These are phyloP conservation scores for Neocatenulostroma microsporum DNA, from an alignment of 2,329 filamentous ascomycete species.

Conservation along the genomic window DNA sequence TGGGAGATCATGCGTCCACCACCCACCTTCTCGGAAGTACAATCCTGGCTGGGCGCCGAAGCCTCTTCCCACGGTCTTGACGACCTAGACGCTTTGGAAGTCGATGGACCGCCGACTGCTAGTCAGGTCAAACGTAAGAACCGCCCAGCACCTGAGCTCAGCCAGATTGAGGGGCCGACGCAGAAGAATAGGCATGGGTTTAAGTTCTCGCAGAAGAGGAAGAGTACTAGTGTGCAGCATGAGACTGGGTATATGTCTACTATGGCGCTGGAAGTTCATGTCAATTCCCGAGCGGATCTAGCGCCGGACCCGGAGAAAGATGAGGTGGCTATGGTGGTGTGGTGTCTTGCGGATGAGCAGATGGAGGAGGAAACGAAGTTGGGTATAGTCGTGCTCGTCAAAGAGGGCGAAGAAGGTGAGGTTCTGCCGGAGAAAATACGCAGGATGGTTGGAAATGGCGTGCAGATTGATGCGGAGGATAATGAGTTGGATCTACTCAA, in stretches of 20 bases:
- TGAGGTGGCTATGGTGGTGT: slow-evolving; percentile 81
- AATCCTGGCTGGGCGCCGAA: slow-evolving; percentile 54
- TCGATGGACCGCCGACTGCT: slow-evolving; percentile 23
- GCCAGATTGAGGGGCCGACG: slow-evolving; percentile 83
- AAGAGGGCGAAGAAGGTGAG: slow-evolving; percentile 44
- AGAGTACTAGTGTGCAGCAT: slow-evolving; percentile 68
- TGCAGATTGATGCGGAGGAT: slow-evolving; percentile 64
- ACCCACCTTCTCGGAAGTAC: slow-evolving; percentile 62
- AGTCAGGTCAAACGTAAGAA: slow-evolving; percentile 30
- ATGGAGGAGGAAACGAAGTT: slow-evolving; percentile 59
- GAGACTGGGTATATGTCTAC: slow-evolving; percentile 92
- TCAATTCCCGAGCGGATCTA: slow-evolving; percentile 73
- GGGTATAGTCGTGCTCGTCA: slow-evolving; percentile 61
- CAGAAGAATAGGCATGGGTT: slow-evolving; percentile 74
- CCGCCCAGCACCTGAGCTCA: slow-evolving; percentile 42
- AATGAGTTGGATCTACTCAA: slow-evolving; percentile 80
- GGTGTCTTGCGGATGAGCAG: slow-evolving; percentile 59
- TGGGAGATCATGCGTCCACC: slow-evolving; percentile 73
- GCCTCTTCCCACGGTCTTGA: slow-evolving; percentile 10
- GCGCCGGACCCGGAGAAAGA: slow-evolving; percentile 87
- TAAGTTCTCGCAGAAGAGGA: slow-evolving; percentile 72
- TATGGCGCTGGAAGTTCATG: slow-evolving; percentile 91
- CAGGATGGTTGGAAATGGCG: slow-evolving; percentile 45
- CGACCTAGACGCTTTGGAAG: slow-evolving; percentile 16
- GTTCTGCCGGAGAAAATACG: slow-evolving; percentile 52